Evolutionary conservation across 1,284 basidiomycete genomes (phyloP).

Genomic region (Tilletiaria anomala): DNA sequence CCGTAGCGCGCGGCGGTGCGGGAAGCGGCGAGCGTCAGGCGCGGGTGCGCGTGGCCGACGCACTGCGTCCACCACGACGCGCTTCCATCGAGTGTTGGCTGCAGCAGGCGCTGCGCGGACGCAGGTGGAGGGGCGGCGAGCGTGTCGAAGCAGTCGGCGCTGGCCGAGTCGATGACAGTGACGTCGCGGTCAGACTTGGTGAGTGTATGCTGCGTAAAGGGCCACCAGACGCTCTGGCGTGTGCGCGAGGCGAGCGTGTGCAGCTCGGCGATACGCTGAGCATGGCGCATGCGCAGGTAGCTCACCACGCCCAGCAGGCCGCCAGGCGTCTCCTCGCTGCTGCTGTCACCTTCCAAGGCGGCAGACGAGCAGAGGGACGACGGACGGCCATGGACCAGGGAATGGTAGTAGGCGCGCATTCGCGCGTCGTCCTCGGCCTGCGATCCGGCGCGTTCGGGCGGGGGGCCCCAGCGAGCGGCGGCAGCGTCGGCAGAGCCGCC

Average conservation of each 20-base stretch:
- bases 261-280: conserved; percentile 53
- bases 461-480: conserved; percentile 12
- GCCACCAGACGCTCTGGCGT: conserved; percentile 80
- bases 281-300: conserved; percentile 55
- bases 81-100: conserved; percentile 70
- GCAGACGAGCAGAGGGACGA: not conserved
- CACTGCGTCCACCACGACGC: conserved; percentile 98
- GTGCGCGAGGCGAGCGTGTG: conserved; percentile 65
- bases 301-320: conserved; percentile 48
- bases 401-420: conserved; percentile 58
- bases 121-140: not conserved
- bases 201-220: conserved; percentile 74
- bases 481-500: not conserved
- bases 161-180: conserved; percentile 12
- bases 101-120: conserved; percentile 43
- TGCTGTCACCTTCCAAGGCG: not conserved
- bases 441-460: conserved; percentile 43
- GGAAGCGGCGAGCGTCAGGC: conserved; percentile 71
- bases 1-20: conserved; percentile 83
- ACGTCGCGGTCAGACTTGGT: conserved; percentile 19
- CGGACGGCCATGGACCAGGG: conserved; percentile 29
- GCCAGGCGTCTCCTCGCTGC: conserved; percentile 17
- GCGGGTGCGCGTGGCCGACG: conserved; percentile 65
- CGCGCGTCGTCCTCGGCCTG: conserved; percentile 45
- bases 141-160: conserved; percentile 7